Conservation (phyloP, 345 rosid species). For the Dipteronia sinensis region DNA sequence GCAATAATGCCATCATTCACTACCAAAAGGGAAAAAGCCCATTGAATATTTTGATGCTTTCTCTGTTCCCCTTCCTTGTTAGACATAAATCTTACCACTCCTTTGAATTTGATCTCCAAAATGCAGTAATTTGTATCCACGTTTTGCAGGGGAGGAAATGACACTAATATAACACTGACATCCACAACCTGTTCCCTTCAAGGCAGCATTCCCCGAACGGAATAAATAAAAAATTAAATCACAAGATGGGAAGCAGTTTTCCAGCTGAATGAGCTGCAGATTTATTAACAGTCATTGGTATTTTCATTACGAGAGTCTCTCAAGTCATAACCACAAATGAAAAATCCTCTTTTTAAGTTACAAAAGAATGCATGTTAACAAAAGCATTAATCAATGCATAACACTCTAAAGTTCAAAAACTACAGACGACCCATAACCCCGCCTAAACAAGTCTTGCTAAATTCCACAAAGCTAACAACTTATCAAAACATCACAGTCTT, state of each 20-base stretch:
- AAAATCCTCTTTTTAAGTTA: constrained; percentile 27
- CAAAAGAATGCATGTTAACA: constrained; percentile 42
- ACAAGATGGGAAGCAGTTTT: neutral
- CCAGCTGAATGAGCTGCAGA: constrained; percentile 11
- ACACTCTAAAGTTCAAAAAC: constrained; percentile 20
- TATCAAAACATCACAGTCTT: constrained; percentile 24
- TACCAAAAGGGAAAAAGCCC: no score
- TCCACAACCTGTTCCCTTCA: neutral
- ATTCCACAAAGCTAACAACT: constrained; percentile 35
- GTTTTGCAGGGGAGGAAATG: neutral
- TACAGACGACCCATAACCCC: constrained; percentile 25
- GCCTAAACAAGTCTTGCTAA: constrained; percentile 33
- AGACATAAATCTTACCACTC: no score
- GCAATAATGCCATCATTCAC: no score
- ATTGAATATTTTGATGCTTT: no score
- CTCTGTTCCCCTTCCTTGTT: no score
- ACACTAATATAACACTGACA: neutral
- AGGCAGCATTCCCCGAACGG: neutral
- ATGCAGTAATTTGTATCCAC: no score
- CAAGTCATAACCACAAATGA: constrained; percentile 25
- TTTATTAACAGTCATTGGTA: constrained; percentile 38
- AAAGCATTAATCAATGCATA: constrained; percentile 15
- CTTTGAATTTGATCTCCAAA: no score
- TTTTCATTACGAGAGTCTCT: constrained; percentile 27
- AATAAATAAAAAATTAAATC: neutral